phyloP scores from a whole-genome alignment of 352 stramenopile genomes.

The Phytophthora sansomeana region DNA sequence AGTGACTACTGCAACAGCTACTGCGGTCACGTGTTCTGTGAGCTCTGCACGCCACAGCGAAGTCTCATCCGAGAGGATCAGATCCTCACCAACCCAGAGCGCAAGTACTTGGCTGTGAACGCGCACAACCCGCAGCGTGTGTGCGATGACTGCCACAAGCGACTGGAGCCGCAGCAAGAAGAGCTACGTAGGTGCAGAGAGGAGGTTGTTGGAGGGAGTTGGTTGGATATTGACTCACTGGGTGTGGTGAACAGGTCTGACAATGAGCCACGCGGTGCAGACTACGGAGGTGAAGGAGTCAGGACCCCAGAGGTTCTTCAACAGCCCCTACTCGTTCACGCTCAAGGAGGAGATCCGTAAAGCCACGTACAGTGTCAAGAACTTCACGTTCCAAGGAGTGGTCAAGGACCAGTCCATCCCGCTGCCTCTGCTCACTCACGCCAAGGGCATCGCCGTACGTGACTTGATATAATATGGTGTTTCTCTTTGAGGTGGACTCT shows the following conservation, averaged over 20 bases:
- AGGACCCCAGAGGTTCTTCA: slow-evolving; percentile 78
- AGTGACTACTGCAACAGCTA: slow-evolving; percentile 36
- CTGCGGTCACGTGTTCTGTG: slow-evolving; percentile 83
- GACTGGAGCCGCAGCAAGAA: slow-evolving; percentile 66
- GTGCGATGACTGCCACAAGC: slow-evolving; percentile 77
- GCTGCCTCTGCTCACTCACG: slow-evolving; percentile 85
- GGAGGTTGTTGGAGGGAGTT: no score
- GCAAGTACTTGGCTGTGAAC: slow-evolving; percentile 83
- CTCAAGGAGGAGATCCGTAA: slow-evolving; percentile 94
- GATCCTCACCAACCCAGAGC: slow-evolving; percentile 76
- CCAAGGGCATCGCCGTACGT: slow-evolving; percentile 90
- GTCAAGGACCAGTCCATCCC: slow-evolving; percentile 93
- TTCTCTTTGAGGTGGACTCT: neutral
- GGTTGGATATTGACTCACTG: neutral
- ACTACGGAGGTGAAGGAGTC: slow-evolving; percentile 71
- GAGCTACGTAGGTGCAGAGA: slow-evolving; percentile 58
- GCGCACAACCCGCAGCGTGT: slow-evolving; percentile 86
- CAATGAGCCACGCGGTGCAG: slow-evolving; percentile 86
- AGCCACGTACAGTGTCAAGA: slow-evolving; percentile 93
- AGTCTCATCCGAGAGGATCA: slow-evolving; percentile 78
- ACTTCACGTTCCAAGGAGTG: slow-evolving; percentile 90
- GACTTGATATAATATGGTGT: neutral
- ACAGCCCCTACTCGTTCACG: slow-evolving; percentile 90
- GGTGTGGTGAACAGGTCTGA: slow-evolving; percentile 42
- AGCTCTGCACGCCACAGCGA: slow-evolving; percentile 72